A percentile compares a stretch with the other conserved stretches of the same genome.
Evolutionary conservation across 371 early-diverging fungal species (phyloP).

Genomic region (Circinella umbellata): DNA sequence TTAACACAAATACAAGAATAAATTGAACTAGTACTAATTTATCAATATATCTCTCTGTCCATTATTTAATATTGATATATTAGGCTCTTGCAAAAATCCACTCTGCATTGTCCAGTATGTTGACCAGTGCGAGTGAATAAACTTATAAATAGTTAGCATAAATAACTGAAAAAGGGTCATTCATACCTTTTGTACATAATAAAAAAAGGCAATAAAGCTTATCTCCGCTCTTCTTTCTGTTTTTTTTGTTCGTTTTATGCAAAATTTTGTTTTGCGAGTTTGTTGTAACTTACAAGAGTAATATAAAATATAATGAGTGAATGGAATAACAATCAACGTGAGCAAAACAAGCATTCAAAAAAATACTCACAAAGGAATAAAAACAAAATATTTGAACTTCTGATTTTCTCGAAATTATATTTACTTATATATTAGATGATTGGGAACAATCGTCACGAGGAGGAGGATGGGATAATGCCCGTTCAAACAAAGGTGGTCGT

Average conservation of each 20-base stretch:
- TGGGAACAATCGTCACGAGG: not conserved
- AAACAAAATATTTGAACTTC: too few species aligned
- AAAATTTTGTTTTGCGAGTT: not conserved
- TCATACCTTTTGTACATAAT: not conserved
- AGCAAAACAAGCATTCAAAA: not conserved
- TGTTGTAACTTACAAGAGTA: too few species aligned
- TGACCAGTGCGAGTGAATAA: not conserved
- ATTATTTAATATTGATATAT: not conserved
- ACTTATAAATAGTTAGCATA: not conserved
- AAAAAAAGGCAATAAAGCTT: not conserved
- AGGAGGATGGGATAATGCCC: not conserved
- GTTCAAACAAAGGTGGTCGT: not conserved
- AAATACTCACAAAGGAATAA: too few species aligned
- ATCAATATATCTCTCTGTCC: not conserved
- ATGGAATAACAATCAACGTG: slow-evolving; percentile 1
- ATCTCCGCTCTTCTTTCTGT: not conserved
- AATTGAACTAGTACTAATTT: not conserved
- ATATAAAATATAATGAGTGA: not conserved
- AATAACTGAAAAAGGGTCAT: not conserved
- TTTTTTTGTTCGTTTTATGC: not conserved
- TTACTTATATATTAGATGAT: not conserved
- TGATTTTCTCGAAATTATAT: too few species aligned
- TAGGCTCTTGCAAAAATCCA: not conserved
- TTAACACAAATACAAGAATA: not conserved
- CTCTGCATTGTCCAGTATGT: slow-evolving; percentile 2